Conservation (phyloP, 164 flowering plant genomes). For the Buxus sempervirens region DNA sequence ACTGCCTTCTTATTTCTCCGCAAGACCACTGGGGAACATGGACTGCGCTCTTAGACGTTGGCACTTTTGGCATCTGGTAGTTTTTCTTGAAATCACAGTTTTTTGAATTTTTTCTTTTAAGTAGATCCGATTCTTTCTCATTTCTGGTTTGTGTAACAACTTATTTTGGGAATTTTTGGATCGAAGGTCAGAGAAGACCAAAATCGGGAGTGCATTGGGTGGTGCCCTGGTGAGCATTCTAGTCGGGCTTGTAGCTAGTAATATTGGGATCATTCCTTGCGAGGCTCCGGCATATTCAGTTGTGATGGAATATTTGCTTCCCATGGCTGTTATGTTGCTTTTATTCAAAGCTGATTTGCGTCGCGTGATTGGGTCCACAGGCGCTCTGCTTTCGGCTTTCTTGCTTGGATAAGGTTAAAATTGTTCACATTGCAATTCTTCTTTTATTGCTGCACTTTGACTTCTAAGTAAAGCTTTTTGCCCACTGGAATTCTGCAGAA, state of each 20-base stretch:
- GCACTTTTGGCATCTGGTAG: constrained; percentile 87
- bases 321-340: constrained; percentile 69
- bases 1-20: constrained; percentile 66
- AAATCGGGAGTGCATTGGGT: constrained; percentile 66
- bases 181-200: constrained; percentile 85
- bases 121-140: too few species aligned
- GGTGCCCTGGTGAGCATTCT: constrained; percentile 76
- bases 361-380: constrained; percentile 72
- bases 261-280: constrained; percentile 61
- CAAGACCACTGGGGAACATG: constrained; percentile 89
- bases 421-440: background rate
- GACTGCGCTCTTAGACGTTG: constrained; percentile 77
- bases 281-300: constrained; percentile 61
- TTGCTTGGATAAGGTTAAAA: constrained; percentile 69
- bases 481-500: too few species aligned
- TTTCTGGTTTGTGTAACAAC: background rate
- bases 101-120: too few species aligned
- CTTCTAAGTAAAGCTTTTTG: background rate
- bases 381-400: constrained; percentile 72
- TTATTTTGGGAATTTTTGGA: background rate
- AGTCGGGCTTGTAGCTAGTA: constrained; percentile 79
- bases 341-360: constrained; percentile 77
- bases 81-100: background rate
- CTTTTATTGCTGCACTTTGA: background rate
- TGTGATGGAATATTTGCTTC: constrained; percentile 64